phyloP scores from a whole-genome alignment of 768 basidiomycete species.

The Clitopilus passeckerianus region DNA sequence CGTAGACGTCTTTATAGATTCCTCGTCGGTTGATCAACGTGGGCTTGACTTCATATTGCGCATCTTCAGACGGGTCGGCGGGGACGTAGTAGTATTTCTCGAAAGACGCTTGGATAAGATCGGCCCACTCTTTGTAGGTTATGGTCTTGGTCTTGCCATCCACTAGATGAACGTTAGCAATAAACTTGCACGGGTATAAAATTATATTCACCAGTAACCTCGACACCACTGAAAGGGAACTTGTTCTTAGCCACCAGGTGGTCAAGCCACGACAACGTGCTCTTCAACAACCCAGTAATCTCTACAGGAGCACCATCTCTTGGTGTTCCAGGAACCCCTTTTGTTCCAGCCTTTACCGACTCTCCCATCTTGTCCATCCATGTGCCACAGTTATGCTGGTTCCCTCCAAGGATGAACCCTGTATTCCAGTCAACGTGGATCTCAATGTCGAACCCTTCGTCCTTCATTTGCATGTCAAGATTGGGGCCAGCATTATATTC shows the following conservation, averaged over 20 bases:
- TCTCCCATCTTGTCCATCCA: constrained; percentile 99
- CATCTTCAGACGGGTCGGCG: constrained; percentile 66
- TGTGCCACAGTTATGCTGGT: constrained; percentile 80
- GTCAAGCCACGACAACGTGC: constrained; percentile 86
- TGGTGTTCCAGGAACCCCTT: constrained; percentile 94
- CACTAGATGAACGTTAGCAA: constrained; percentile 40
- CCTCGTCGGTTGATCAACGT: constrained; percentile 81
- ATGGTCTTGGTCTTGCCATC: constrained; percentile 63
- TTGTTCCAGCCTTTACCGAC: constrained; percentile 84
- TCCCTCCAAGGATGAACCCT: constrained; percentile 88
- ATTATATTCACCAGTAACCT: constrained; percentile 54
- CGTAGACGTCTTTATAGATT: constrained; percentile 97
- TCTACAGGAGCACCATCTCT: constrained; percentile 95
- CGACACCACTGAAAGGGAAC: constrained; percentile 90
- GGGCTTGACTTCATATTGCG: constrained; percentile 63
- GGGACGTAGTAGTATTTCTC: constrained; percentile 93
- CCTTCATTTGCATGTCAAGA: constrained; percentile 96
- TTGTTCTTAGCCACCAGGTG: constrained; percentile 54
- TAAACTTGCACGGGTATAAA: not conserved
- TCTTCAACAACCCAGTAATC: constrained; percentile 91
- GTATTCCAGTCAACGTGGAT: constrained; percentile 96
- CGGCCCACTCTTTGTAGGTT: constrained; percentile 88
- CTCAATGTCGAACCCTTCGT: constrained; percentile 89
- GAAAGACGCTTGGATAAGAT: constrained; percentile 80
- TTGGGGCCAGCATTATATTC: constrained; percentile 96